These are phyloP conservation scores for Oehlia diaphana DNA, from an alignment of 192 early-diverging fungal genomes.

Conservation along the genomic window DNA sequence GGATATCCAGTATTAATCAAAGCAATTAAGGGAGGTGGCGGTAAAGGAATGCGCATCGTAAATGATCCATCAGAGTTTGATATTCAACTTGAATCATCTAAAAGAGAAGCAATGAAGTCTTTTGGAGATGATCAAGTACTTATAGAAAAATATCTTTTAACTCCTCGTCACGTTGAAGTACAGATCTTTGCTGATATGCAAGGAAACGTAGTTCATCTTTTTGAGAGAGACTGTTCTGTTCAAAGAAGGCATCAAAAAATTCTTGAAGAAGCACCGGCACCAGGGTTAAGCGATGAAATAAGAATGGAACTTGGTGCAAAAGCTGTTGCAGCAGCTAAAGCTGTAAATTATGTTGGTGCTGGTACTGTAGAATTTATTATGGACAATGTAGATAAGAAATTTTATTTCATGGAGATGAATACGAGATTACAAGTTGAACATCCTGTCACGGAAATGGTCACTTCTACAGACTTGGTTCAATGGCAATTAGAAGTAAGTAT, in stretches of 20 bases:
- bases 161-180: slow-evolving; percentile 92
- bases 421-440: slow-evolving; percentile 95
- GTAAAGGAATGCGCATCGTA: slow-evolving; percentile 97
- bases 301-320: slow-evolving; percentile 75
- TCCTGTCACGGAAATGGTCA: slow-evolving; percentile 96
- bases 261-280: slow-evolving; percentile 94
- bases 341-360: slow-evolving; percentile 92
- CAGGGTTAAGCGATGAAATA: slow-evolving; percentile 72
- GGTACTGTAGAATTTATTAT: slow-evolving; percentile 98
- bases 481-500: slow-evolving; percentile 83
- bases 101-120: slow-evolving; percentile 85
- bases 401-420: slow-evolving; percentile 99
- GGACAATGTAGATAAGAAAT: slow-evolving; percentile 82
- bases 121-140: slow-evolving; percentile 90
- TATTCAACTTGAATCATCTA: slow-evolving; percentile 80
- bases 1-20: slow-evolving; percentile 98
- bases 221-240: slow-evolving; percentile 94
- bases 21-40: slow-evolving; percentile 95
- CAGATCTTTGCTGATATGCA: slow-evolving; percentile 92
- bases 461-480: slow-evolving; percentile 88
- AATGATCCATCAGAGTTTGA: slow-evolving; percentile 72
- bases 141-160: slow-evolving; percentile 88
- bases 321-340: slow-evolving; percentile 90
- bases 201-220: slow-evolving; percentile 88
- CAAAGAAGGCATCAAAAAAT: slow-evolving; percentile 97